Evolutionary conservation across 2,329 filamentous ascomycete species (phyloP), one percentile per base, ranked within the genome.

Genomic region (Sporothrix phasma): DNA sequence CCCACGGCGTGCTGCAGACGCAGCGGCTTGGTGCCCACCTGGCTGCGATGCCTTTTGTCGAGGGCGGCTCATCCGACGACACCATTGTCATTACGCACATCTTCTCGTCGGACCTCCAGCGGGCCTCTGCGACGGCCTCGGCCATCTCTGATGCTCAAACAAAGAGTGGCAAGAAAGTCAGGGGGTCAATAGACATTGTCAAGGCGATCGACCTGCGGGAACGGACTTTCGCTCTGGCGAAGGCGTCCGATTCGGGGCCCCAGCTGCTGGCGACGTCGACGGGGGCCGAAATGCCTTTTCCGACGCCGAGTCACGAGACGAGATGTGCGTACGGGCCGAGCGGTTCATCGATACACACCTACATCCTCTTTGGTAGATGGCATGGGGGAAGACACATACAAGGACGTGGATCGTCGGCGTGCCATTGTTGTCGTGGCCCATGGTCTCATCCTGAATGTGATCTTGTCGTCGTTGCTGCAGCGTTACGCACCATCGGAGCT

Each of bases 1-100:
- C 85, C 67, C 90, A 96, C 76, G 92, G 92, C 64, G 82, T 88
- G 61, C 80, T 92, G 58, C 92, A 96, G 74, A 85, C 89, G n/a
- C 83, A 81, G 51, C 84, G 85, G 34, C 80, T 96, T 0, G 91
- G 84, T 31, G 73, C 80, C 17, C 80, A 89, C 70, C 82, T 96
- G 5, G 75, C 76, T 1, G 66, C 70, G 11, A 41, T 41, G 54
- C 22, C n/a, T 22, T 26, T 31, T 7, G 3, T 31, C 6, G 3
- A 19, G 72, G 70, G 39, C 49, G 65, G 31, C 51, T 69, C 10
- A 92, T 0, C 80, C 77, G 56, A 84, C 82, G 69, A 95, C 90
- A 1, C 22, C 22, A n/a, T 53, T 22, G 61, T 37, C 26, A 39
- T 90, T 68, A 81, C 78, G n/a, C 81, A 86, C 66, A 77, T 95